Evolutionary conservation across 768 basidiomycete genomes (phyloP).

Genomic region (Hysterangium stoloniferum): DNA sequence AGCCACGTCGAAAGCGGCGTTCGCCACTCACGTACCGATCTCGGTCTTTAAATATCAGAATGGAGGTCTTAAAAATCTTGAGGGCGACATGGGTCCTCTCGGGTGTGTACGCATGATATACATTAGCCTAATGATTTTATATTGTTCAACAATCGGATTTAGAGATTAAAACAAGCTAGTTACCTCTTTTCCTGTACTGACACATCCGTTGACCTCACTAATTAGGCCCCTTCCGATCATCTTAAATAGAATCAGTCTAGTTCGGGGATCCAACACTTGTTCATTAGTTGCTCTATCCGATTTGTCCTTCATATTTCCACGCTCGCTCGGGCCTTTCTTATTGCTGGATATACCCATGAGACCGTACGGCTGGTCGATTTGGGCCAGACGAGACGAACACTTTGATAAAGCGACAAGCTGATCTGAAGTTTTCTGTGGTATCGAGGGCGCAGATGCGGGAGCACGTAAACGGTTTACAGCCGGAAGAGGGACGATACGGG

Average conservation of each 20-base stretch:
- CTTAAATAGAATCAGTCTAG: conserved; percentile 88
- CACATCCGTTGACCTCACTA: conserved; percentile 88
- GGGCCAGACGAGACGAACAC: conserved; percentile 65
- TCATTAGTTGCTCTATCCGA: conserved; percentile 94
- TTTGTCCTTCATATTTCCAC: conserved; percentile 90
- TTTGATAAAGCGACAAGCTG: conserved; percentile 71
- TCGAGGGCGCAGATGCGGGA: conserved; percentile 17
- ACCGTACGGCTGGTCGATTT: conserved; percentile 67
- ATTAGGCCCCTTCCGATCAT: conserved; percentile 90
- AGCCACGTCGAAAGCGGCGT: conserved; percentile 88
- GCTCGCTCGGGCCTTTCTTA: conserved; percentile 84
- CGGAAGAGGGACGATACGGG: conserved; percentile 47
- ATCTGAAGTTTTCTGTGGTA: conserved; percentile 54
- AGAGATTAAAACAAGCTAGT: not conserved
- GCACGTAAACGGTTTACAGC: conserved; percentile 62
- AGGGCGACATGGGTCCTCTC: conserved; percentile 65
- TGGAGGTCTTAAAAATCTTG: conserved; percentile 98
- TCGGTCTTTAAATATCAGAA: conserved; percentile 95
- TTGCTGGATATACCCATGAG: conserved; percentile 70
- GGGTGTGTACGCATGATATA: conserved; percentile 79
- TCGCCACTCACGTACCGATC: conserved; percentile 95
- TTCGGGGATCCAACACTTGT: conserved; percentile 95
- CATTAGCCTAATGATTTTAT: conserved; percentile 65
- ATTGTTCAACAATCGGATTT: not conserved
- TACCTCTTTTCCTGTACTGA: conserved; percentile 98